A percentile compares a stretch with the other conserved stretches of the same genome.
These are phyloP conservation scores for Cercospora sojina DNA, from an alignment of 2,329 filamentous ascomycete species.

Conservation along the genomic window DNA sequence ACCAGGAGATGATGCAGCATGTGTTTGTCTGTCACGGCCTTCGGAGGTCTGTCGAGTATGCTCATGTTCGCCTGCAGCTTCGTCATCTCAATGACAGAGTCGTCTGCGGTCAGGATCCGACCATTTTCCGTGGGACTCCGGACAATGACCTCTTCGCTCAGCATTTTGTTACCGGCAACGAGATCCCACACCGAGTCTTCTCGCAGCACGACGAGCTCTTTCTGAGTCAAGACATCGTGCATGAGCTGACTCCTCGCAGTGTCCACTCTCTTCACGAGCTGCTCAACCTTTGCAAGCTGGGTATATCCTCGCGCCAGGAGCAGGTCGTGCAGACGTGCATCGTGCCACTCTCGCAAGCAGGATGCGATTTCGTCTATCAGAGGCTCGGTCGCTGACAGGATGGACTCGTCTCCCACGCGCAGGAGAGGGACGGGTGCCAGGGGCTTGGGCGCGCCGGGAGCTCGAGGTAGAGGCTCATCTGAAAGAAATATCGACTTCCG, in stretches of 20 bases:
- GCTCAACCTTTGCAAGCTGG: conserved; percentile 75
- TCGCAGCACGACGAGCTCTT: conserved; percentile 76
- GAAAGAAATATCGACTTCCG: conserved; percentile 23
- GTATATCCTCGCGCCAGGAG: conserved; percentile 79
- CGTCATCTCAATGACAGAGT: conserved; percentile 88
- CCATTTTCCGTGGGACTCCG: conserved; percentile 81
- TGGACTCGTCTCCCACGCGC: conserved; percentile 95
- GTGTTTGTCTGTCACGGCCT: conserved; percentile 63
- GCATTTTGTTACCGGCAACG: conserved; percentile 89
- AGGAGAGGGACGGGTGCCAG: conserved; percentile 94
- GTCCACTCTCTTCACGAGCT: conserved; percentile 79
- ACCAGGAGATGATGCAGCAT: conserved; percentile 79
- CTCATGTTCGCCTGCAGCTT: conserved; percentile 95
- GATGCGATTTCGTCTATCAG: conserved; percentile 97
- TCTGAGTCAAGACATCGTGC: conserved; percentile 85
- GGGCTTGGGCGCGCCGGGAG: conserved; percentile 71
- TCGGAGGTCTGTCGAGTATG: conserved; percentile 79
- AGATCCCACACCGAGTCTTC: conserved; percentile 95
- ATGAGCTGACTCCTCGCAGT: conserved; percentile 83
- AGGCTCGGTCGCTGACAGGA: conserved; percentile 83
- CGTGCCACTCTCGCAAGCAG: conserved; percentile 96
- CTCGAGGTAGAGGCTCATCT: conserved; percentile 42
- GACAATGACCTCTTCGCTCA: conserved; percentile 91
- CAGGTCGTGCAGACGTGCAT: conserved; percentile 90
- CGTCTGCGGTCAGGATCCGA: conserved; percentile 83